Percentiles rank a stretch among this genome's conserved stretches.
Evolutionary conservation across 2,329 filamentous ascomycete species (phyloP).

Genomic region (Cordyceps militaris): DNA sequence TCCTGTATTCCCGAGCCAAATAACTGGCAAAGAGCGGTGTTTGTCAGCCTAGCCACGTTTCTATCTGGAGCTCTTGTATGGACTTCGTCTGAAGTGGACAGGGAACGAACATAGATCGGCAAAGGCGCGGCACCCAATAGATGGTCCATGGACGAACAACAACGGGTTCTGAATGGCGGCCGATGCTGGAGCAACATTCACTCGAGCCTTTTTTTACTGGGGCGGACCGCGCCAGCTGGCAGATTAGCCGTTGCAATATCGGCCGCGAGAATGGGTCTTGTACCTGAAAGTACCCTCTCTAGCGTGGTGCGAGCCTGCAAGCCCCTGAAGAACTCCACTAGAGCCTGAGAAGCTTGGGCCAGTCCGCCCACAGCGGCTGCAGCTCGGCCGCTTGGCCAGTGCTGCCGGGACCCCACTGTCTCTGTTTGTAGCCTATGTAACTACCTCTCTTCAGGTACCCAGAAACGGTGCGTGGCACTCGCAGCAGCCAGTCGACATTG

Average conservation of each 20-base stretch:
- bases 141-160: background rate
- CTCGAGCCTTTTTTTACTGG: background rate
- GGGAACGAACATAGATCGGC: too few relatives aligned
- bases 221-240: background rate
- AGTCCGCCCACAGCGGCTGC: background rate
- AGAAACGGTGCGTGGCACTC: background rate
- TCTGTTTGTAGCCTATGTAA: background rate
- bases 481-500: background rate
- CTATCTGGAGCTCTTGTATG: background rate
- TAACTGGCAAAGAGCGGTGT: too few relatives aligned
- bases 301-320: background rate
- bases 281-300: background rate
- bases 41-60: background rate
- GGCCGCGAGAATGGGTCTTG: background rate
- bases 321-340: background rate
- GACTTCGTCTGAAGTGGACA: too few relatives aligned
- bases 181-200: background rate
- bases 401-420: conserved; percentile 1
- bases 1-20: too few relatives aligned
- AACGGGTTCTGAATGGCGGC: background rate
- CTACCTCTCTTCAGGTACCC: background rate
- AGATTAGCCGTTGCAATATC: background rate
- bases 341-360: background rate
- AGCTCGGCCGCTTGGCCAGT: background rate
- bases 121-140: too few relatives aligned